Conservation (phyloP, 805 yeast genomes). For the Cyberlindnera veronae region DNA sequence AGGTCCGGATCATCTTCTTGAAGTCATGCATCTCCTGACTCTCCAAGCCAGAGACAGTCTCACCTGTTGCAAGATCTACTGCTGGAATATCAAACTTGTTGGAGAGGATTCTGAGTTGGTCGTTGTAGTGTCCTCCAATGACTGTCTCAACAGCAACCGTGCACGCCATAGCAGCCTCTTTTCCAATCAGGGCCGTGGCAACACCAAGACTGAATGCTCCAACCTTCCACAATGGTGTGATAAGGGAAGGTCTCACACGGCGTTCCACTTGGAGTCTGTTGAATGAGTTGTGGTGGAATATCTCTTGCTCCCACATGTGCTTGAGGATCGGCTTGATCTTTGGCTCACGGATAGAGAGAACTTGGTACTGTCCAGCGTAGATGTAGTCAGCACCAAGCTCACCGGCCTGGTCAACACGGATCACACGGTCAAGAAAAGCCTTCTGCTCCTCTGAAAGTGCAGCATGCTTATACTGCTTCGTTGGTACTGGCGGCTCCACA, state of each 20-base stretch:
- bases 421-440: conserved; percentile 67
- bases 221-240: conserved; percentile 90
- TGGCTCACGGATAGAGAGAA: conserved; percentile 67
- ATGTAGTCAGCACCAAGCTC: conserved; percentile 94
- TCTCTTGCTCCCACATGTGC: conserved; percentile 99
- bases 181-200: conserved; percentile 80
- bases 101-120: conserved; percentile 74
- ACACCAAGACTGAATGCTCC: conserved; percentile 89
- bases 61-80: conserved; percentile 28
- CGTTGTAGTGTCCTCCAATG: conserved; percentile 93
- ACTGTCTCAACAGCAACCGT: conserved; percentile 99
- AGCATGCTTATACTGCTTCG: conserved; percentile 8
- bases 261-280: conserved; percentile 69
- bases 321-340: conserved; percentile 72
- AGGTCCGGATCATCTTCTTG: conserved; percentile 61
- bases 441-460: conserved; percentile 48
- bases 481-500: conserved; percentile 3
- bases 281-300: conserved; percentile 85
- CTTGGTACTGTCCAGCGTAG: conserved; percentile 84
- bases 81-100: conserved; percentile 55
- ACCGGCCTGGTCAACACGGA: conserved; percentile 97
- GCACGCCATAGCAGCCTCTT: conserved; percentile 99
- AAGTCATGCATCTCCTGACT: conserved; percentile 57
- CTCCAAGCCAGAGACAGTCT: conserved; percentile 25
- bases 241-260: conserved; percentile 84